These are phyloP conservation scores for Mortierella sp. DNA, from an alignment of 371 early-diverging fungal species.

Conservation along the genomic window DNA sequence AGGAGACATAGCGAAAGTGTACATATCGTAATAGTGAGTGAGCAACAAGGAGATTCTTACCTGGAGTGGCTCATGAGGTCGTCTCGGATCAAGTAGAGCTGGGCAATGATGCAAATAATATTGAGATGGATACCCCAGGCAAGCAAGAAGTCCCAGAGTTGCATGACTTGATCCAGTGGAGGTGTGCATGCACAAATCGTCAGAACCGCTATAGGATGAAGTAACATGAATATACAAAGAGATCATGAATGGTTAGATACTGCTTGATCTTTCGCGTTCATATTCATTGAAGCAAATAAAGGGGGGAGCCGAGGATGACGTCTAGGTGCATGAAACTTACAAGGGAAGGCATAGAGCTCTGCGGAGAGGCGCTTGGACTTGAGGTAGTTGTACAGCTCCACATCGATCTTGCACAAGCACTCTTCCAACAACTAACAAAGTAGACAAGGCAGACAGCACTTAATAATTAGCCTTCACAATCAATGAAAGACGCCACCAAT, in stretches of 20 bases:
- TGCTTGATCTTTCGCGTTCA: neutral
- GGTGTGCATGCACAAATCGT: constrained; percentile 93
- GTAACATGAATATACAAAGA: neutral
- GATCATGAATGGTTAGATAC: neutral
- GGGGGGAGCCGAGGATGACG: neutral
- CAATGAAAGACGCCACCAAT: neutral
- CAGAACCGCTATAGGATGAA: constrained; percentile 77
- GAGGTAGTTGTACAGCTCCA: constrained; percentile 79
- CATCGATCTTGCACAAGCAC: constrained; percentile 83
- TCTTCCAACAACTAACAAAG: constrained; percentile 79
- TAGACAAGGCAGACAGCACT: constrained; percentile 1
- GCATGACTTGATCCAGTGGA: constrained; percentile 84
- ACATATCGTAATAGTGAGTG: no score
- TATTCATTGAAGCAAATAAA: neutral
- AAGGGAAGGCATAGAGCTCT: constrained; percentile 89
- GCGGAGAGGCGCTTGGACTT: constrained; percentile 81
- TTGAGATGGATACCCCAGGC: constrained; percentile 94
- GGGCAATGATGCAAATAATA: constrained; percentile 89
- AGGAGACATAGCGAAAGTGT: neutral
- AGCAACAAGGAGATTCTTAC: constrained; percentile 48
- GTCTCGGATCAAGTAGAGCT: constrained; percentile 80
- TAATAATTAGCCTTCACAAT: neutral
- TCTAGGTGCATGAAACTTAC: constrained; percentile 62
- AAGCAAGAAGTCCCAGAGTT: constrained; percentile 94
- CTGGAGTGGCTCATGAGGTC: constrained; percentile 76